Conservation (phyloP, 345 rosid species). For the Excoecaria agallocha region DNA sequence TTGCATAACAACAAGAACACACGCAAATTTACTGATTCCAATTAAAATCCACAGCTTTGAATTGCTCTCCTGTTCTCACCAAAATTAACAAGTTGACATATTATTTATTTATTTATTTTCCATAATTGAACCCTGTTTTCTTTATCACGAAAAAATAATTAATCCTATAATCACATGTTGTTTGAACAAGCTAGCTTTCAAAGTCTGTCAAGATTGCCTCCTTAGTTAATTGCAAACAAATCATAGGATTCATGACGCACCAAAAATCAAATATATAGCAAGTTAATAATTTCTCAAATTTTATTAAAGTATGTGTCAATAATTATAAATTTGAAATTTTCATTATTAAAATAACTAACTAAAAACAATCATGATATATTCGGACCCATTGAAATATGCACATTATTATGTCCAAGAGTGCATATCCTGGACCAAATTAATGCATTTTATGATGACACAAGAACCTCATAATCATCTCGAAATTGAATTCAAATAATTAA, state of each 20-base stretch:
- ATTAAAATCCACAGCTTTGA: background rate
- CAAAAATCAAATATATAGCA: background rate
- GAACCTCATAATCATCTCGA: background rate
- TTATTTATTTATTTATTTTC: too few relatives aligned
- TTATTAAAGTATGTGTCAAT: too few relatives aligned
- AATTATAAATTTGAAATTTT: too few relatives aligned
- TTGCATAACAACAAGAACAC: constrained; percentile 12
- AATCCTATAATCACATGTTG: background rate
- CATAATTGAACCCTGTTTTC: background rate
- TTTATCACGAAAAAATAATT: background rate
- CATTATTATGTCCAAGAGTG: background rate
- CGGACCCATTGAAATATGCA: background rate
- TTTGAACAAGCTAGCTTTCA: background rate
- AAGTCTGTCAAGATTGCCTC: constrained; percentile 2
- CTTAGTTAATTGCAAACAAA: background rate
- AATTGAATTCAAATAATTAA: background rate
- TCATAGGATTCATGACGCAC: background rate
- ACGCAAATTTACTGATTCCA: background rate
- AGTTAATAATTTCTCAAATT: too few relatives aligned
- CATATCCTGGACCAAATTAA: constrained; percentile 10
- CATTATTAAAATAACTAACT: background rate
- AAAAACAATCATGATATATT: background rate
- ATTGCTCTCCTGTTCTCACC: background rate
- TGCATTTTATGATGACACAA: constrained; percentile 5
- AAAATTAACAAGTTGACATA: constrained; percentile 16